Conservation (phyloP, 352 stramenopile genomes). For the Phytophthora cajani region DNA sequence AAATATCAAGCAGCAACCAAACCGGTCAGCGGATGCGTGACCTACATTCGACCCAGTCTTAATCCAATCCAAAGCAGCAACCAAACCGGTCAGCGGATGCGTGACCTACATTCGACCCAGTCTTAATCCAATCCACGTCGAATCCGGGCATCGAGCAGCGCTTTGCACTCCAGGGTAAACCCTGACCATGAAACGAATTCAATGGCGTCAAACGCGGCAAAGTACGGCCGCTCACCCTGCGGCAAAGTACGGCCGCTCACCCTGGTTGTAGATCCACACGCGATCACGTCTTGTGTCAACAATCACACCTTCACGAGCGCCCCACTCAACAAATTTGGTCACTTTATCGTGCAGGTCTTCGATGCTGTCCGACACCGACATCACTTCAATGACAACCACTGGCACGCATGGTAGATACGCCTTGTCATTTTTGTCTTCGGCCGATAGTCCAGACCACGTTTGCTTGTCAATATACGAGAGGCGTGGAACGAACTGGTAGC, state of each 20-base stretch:
- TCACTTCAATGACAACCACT: not conserved
- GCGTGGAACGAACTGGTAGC: conserved; percentile 4
- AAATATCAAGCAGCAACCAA: not conserved
- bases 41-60: too few relatives aligned
- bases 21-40: too few relatives aligned
- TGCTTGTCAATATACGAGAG: conserved; percentile 9
- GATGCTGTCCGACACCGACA: conserved; percentile 3
- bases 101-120: too few relatives aligned
- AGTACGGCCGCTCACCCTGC: conserved; percentile 19
- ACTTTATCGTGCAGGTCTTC: conserved; percentile 10
- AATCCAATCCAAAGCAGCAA: not conserved
- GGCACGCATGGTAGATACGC: not conserved
- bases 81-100: not conserved
- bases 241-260: conserved; percentile 24
- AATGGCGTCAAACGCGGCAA: conserved; percentile 20
- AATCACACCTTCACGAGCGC: conserved; percentile 34
- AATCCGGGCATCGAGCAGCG: not conserved
- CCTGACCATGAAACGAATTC: conserved; percentile 39
- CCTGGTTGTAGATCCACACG: conserved; percentile 37
- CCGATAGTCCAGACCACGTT: not conserved
- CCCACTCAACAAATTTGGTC: conserved; percentile 29
- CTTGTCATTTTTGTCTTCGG: not conserved
- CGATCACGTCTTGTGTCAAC: conserved; percentile 31
- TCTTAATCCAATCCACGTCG: too few relatives aligned
- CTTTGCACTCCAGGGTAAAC: conserved; percentile 35